A percentile compares a stretch with the other conserved stretches of the same genome.
These are phyloP conservation scores for Colletotrichum paranaense DNA, from an alignment of 2,329 filamentous ascomycete genomes.

Conservation along the genomic window DNA sequence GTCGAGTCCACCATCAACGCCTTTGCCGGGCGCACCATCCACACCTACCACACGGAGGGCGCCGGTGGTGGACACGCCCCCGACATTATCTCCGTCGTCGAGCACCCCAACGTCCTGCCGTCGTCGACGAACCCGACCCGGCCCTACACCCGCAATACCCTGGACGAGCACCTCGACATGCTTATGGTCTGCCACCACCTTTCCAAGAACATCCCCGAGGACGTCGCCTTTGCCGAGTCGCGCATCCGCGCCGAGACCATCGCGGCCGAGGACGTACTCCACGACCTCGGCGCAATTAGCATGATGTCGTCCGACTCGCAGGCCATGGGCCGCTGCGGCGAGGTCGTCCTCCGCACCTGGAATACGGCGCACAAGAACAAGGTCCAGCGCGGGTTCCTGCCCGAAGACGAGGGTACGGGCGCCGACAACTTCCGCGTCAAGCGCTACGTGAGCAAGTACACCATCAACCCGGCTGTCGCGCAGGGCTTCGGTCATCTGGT, in stretches of 20 bases:
- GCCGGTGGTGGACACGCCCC: conserved; percentile 95
- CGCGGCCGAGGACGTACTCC: conserved; percentile 94
- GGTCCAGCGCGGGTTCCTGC: conserved; percentile 78
- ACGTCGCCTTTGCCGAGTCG: conserved; percentile 93
- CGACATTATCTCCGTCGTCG: conserved; percentile 94
- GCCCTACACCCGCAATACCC: conserved; percentile 89
- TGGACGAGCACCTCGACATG: conserved; percentile 98
- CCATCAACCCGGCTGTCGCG: conserved; percentile 90
- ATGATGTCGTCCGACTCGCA: conserved; percentile 98
- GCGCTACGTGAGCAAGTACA: conserved; percentile 95
- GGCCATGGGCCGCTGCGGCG: conserved; percentile 95
- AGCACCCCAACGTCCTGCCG: conserved; percentile 88
- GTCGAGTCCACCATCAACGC: conserved; percentile 91
- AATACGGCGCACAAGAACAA: conserved; percentile 99
- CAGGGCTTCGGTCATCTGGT: conserved; percentile 92
- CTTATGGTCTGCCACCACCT: conserved; percentile 98
- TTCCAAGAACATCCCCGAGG: conserved; percentile 91
- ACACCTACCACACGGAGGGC: conserved; percentile 97
- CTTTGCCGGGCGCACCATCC: conserved; percentile 88
- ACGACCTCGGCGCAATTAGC: conserved; percentile 93
- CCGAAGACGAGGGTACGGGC: conserved; percentile 81
- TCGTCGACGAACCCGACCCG: conserved; percentile 93
- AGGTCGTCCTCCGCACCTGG: conserved; percentile 94
- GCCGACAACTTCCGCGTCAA: conserved; percentile 95
- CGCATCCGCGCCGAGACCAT: conserved; percentile 97